Percentiles rank a stretch among this genome's conserved stretches.
phyloP scores from a whole-genome alignment of 2,329 filamentous ascomycete genomes.

The Neonectria ditissima region DNA sequence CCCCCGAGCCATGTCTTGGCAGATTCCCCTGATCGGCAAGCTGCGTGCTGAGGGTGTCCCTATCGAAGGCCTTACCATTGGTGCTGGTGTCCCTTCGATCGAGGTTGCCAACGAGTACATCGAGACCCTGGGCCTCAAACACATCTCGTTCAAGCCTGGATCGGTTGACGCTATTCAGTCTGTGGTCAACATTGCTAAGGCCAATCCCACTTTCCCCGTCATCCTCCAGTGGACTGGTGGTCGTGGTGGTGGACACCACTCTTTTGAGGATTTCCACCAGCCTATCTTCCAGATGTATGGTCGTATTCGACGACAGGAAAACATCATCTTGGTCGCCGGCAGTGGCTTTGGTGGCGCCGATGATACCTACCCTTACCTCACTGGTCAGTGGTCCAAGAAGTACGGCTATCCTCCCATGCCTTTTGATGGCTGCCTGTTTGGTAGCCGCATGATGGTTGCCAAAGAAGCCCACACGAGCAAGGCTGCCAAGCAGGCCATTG shows the following conservation, averaged over 20 bases:
- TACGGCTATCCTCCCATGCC: slow-evolving; percentile 94
- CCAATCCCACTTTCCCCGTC: slow-evolving; percentile 93
- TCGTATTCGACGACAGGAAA: slow-evolving; percentile 85
- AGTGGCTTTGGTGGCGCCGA: slow-evolving; percentile 92
- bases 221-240: slow-evolving; percentile 96
- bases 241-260: slow-evolving; percentile 93
- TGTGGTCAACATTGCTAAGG: slow-evolving; percentile 92
- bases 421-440: slow-evolving; percentile 91
- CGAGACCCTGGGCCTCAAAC: slow-evolving; percentile 89
- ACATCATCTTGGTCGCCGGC: slow-evolving; percentile 89
- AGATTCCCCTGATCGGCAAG: slow-evolving; percentile 85
- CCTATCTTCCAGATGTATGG: slow-evolving; percentile 92
- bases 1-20: slow-evolving; percentile 90
- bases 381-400: slow-evolving; percentile 86
- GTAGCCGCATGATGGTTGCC: slow-evolving; percentile 93
- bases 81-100: slow-evolving; percentile 92
- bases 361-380: slow-evolving; percentile 93
- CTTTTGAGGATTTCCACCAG: slow-evolving; percentile 94
- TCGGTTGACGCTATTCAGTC: slow-evolving; percentile 89
- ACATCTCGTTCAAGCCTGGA: slow-evolving; percentile 94
- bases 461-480: slow-evolving; percentile 92
- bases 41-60: slow-evolving; percentile 87
- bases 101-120: slow-evolving; percentile 96
- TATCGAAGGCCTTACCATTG: slow-evolving; percentile 92
- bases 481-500: slow-evolving; percentile 90